Evolutionary conservation across 176 grass and related monocot genomes (phyloP).

Genomic region (bread wheat (Triticum aestivum)): DNA sequence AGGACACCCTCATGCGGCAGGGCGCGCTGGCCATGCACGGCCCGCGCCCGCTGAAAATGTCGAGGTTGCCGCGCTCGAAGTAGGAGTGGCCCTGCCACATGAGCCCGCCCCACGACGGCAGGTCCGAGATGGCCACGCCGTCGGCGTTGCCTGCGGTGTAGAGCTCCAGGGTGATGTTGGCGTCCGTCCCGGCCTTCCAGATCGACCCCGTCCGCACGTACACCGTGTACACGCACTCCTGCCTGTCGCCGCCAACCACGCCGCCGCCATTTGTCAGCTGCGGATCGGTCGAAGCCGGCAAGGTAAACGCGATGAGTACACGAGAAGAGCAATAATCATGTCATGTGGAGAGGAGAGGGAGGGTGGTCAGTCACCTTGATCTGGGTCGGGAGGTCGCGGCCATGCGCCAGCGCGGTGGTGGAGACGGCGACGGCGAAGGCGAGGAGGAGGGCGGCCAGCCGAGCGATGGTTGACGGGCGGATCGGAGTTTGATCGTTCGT

Average conservation of each 20-base stretch:
- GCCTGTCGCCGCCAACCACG: not conserved
- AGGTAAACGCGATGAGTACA: not conserved
- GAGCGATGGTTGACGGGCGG: slow-evolving; percentile 17
- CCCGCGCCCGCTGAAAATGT: slow-evolving; percentile 97
- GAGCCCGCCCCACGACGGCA: slow-evolving; percentile 73
- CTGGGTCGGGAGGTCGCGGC: not conserved
- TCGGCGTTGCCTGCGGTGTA: slow-evolving; percentile 34
- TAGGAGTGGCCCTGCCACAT: slow-evolving; percentile 70
- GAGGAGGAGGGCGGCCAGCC: slow-evolving; percentile 23
- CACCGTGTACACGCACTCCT: slow-evolving; percentile 90
- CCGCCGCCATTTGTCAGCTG: slow-evolving; percentile 17
- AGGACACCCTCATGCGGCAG: slow-evolving; percentile 63
- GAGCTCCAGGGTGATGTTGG: slow-evolving; percentile 71
- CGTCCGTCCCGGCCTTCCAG: slow-evolving; percentile 76
- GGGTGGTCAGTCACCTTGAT: slow-evolving; percentile 19
- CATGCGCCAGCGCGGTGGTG: not conserved
- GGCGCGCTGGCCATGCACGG: slow-evolving; percentile 57
- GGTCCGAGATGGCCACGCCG: slow-evolving; percentile 59
- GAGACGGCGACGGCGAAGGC: slow-evolving; percentile 17
- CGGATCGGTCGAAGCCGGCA: not conserved
- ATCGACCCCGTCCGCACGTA: slow-evolving; percentile 83
- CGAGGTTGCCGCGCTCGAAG: slow-evolving; percentile 93
- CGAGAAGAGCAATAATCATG: no score
- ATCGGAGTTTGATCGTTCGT: no score
- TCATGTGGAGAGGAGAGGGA: not conserved